phyloP scores from a whole-genome alignment of 177 flowering plant genomes.

The Telopea speciosissima region DNA sequence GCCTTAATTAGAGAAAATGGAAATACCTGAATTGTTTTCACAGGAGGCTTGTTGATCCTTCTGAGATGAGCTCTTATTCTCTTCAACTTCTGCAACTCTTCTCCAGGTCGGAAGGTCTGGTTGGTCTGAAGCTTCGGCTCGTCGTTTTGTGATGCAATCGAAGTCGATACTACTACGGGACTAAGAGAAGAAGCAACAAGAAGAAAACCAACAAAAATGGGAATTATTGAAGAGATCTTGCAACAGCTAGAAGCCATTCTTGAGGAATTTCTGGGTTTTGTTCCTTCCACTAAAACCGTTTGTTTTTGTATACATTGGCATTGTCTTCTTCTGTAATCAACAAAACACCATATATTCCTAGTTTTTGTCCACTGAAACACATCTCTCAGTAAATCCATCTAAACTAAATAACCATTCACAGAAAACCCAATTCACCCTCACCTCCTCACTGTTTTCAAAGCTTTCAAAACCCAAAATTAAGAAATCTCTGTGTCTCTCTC shows the following conservation, averaged over 20 bases:
- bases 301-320: conserved; percentile 38
- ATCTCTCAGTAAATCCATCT: conserved; percentile 39
- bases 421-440: conserved; percentile 18
- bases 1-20: not conserved
- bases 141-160: conserved; percentile 21
- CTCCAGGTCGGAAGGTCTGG: conserved; percentile 51
- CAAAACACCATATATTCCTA: conserved; percentile 23
- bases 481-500: conserved; percentile 11
- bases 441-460: conserved; percentile 37
- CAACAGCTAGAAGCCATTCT: conserved; percentile 39
- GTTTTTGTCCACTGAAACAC: conserved; percentile 24
- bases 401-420: conserved; percentile 14
- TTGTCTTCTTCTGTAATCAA: conserved; percentile 51
- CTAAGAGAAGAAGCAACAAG: conserved; percentile 35
- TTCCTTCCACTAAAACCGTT: conserved; percentile 27
- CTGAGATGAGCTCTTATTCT: conserved; percentile 51
- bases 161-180: conserved; percentile 24
- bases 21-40: conserved; percentile 84
- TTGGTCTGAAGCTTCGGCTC: conserved; percentile 20
- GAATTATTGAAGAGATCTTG: conserved; percentile 51
- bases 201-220: conserved; percentile 52
- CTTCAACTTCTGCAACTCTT: conserved; percentile 58
- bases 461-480: conserved; percentile 13
- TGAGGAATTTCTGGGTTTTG: conserved; percentile 22
- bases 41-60: conserved; percentile 76